Percentiles rank a stretch among this genome's conserved stretches.
phyloP scores from a whole-genome alignment of 139 green algal species.

The Parachlorella kessleri region DNA sequence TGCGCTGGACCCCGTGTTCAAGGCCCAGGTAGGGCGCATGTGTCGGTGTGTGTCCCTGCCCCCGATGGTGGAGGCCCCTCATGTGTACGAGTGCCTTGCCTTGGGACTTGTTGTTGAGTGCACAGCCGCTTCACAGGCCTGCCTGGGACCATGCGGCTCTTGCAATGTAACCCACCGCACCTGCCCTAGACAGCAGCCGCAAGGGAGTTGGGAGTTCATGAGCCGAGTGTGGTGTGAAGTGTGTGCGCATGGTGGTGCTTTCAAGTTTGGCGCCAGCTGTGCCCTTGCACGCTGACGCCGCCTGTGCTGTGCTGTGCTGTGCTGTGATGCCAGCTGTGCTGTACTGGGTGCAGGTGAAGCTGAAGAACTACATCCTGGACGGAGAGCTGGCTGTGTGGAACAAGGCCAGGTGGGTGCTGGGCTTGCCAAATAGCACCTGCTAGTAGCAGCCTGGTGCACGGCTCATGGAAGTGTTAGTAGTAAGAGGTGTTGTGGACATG shows the following conservation, averaged over 20 bases:
- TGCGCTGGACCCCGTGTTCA: conserved; percentile 36
- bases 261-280: too few relatives aligned
- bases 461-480: too few relatives aligned
- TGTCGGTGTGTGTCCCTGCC: neutral
- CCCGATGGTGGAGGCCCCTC: too few relatives aligned
- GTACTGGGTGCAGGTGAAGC: conserved; percentile 15
- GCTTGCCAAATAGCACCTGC: neutral
- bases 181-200: neutral
- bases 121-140: neutral
- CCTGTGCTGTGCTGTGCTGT: too few relatives aligned
- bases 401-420: conserved; percentile 15
- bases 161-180: too few relatives aligned
- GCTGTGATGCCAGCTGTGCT: too few relatives aligned
- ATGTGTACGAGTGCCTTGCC: neutral
- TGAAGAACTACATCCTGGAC: conserved; percentile 44
- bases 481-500: too few relatives aligned
- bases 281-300: neutral
- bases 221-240: neutral
- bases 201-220: neutral
- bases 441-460: neutral
- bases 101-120: neutral
- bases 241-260: too few relatives aligned
- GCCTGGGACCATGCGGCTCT: too few relatives aligned
- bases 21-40: neutral
- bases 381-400: conserved; percentile 57